Conservation (phyloP, 163 green algal genomes). For the Smithsoniella earleae region DNA sequence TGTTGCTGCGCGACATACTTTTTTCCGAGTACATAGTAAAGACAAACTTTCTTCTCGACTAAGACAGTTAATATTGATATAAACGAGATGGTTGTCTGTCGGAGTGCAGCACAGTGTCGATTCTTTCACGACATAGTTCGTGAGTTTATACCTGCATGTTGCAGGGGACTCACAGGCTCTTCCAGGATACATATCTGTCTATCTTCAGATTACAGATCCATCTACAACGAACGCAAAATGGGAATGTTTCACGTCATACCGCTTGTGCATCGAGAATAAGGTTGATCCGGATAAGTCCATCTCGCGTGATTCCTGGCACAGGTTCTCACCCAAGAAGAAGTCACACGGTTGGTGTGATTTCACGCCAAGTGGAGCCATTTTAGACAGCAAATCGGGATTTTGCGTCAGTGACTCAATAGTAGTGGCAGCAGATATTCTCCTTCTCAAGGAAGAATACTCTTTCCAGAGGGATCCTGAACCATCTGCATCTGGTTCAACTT, state of each 20-base stretch:
- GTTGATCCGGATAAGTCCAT: constrained; percentile 43
- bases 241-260: constrained; percentile 62
- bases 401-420: constrained; percentile 45
- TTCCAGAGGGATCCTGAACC: constrained; percentile 52
- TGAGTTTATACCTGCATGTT: too few species aligned
- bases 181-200: constrained; percentile 57
- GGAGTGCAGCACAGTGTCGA: too few species aligned
- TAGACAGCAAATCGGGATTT: constrained; percentile 45
- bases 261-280: constrained; percentile 50
- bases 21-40: too few species aligned
- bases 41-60: too few species aligned
- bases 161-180: constrained; percentile 57
- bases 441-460: constrained; percentile 48
- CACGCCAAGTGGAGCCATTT: constrained; percentile 37
- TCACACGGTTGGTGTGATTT: constrained; percentile 71
- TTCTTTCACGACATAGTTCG: too few species aligned
- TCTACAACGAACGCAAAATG: constrained; percentile 44
- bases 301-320: constrained; percentile 52
- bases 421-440: constrained; percentile 54
- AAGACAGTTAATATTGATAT: too few species aligned
- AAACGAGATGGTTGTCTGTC: too few species aligned
- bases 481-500: background rate
- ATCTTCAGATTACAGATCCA: constrained; percentile 59
- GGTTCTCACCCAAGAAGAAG: constrained; percentile 59
- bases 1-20: too few species aligned